Conservation (phyloP, 257 asterid species). For the Primulina huaijiensis region DNA sequence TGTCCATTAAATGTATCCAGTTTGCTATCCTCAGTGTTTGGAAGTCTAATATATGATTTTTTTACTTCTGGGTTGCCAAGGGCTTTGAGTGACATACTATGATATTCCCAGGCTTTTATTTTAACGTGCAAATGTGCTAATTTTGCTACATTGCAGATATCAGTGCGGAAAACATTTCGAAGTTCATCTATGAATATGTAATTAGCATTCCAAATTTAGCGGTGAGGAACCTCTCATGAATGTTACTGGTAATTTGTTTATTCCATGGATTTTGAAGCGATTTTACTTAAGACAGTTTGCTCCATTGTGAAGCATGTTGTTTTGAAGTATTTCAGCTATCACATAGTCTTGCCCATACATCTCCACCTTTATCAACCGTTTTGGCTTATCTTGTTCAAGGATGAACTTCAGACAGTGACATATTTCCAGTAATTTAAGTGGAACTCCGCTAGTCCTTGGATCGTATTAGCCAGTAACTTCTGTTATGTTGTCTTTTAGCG, state of each 20-base stretch:
- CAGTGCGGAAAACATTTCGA: constrained; percentile 54
- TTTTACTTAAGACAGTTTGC: constrained; percentile 17
- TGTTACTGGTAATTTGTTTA: constrained; percentile 38
- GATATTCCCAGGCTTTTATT: constrained; percentile 15
- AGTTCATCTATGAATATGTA: constrained; percentile 52
- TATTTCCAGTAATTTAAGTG: constrained; percentile 15
- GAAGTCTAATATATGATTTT: constrained; percentile 5
- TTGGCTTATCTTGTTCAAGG: background rate
- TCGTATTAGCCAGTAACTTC: constrained; percentile 18
- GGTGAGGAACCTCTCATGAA: constrained; percentile 74
- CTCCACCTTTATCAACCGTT: constrained; percentile 9
- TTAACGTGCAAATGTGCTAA: constrained; percentile 20
- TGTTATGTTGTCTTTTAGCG: constrained; percentile 8
- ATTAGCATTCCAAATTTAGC: constrained; percentile 54
- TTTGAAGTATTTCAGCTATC: constrained; percentile 19
- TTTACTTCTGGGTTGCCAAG: constrained; percentile 10
- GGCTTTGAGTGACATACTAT: constrained; percentile 18
- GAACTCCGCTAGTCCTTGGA: constrained; percentile 3
- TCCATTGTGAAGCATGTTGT: constrained; percentile 18
- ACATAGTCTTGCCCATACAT: constrained; percentile 13
- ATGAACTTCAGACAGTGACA: constrained; percentile 12
- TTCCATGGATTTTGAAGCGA: constrained; percentile 28
- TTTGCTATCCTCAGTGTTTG: constrained; percentile 7
- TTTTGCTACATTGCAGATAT: constrained; percentile 43
- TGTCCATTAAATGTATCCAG: constrained; percentile 9